Conservation (phyloP, 2,329 filamentous ascomycete species). For the Penicillium sp. region DNA sequence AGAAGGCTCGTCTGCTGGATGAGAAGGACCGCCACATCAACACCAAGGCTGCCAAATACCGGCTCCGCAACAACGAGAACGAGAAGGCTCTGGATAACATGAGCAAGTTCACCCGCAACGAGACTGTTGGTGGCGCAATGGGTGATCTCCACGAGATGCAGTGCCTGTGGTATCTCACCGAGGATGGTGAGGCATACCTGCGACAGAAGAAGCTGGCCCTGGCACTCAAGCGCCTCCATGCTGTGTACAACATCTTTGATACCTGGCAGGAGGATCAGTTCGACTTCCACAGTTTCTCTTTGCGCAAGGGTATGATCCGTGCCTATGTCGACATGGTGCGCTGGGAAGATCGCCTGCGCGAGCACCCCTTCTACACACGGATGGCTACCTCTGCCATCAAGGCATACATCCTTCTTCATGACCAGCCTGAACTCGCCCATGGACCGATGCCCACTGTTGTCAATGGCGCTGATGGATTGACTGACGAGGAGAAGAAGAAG, state of each 20-base stretch:
- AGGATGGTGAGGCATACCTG: conserved; percentile 87
- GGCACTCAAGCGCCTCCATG: conserved; percentile 88
- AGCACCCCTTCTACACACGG: conserved; percentile 89
- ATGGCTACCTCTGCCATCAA: conserved; percentile 79
- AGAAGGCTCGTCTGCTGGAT: conserved; percentile 80
- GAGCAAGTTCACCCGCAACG: conserved; percentile 90
- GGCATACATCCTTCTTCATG: conserved; percentile 76
- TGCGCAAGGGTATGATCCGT: conserved; percentile 94
- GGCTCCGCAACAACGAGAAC: conserved; percentile 87
- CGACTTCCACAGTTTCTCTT: conserved; percentile 95
- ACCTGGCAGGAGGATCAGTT: conserved; percentile 98
- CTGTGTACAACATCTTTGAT: conserved; percentile 90
- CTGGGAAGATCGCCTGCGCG: conserved; percentile 89
- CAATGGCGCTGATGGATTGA: conserved; percentile 51
- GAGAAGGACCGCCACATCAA: conserved; percentile 96
- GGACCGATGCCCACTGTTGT: conserved; percentile 59
- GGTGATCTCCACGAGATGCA: conserved; percentile 97
- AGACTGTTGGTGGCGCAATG: conserved; percentile 82
- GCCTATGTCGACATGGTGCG: conserved; percentile 95
- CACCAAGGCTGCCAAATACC: conserved; percentile 96
- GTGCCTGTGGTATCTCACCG: conserved; percentile 93
- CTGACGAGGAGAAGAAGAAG: conserved; percentile 74
- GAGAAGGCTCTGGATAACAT: conserved; percentile 84
- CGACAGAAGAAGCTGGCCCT: conserved; percentile 80
- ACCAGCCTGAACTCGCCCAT: conserved; percentile 68